Evolutionary conservation across 2,329 filamentous ascomycete species (phyloP).

Genomic region (Neofusicoccum sp.): DNA sequence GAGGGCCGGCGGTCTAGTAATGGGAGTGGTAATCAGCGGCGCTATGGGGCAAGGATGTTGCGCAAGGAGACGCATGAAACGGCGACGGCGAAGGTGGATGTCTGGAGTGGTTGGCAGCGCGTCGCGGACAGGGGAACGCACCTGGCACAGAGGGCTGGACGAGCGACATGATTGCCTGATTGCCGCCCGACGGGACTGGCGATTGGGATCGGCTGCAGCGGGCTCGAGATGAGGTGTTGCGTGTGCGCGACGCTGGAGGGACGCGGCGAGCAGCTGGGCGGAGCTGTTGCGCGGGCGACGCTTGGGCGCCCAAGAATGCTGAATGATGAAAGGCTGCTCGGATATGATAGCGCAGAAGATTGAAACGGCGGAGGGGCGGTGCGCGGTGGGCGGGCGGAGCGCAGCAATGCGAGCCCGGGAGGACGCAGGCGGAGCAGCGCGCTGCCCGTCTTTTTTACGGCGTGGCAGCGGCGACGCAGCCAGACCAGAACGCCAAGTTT

Average conservation of each 20-base stretch:
- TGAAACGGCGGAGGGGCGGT: conserved; percentile 11
- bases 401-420: background rate
- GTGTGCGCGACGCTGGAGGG: conserved; percentile 5
- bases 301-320: conserved; percentile 19
- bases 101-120: conserved; percentile 15
- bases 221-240: conserved; percentile 16
- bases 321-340: conserved; percentile 18
- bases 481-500: conserved; percentile 13
- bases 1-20: conserved; percentile 49
- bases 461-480: conserved; percentile 13
- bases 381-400: background rate
- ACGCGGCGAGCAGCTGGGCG: background rate
- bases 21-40: conserved; percentile 29
- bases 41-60: conserved; percentile 26
- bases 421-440: background rate
- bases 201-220: conserved; percentile 15
- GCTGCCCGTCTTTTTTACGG: conserved; percentile 3
- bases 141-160: conserved; percentile 47
- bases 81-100: conserved; percentile 17
- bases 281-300: conserved; percentile 20
- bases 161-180: conserved; percentile 44
- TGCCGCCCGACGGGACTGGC: conserved; percentile 27
- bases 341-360: conserved; percentile 18
- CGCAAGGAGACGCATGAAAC: conserved; percentile 23
- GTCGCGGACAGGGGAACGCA: conserved; percentile 33